Evolutionary conservation across 2,329 filamentous ascomycete genomes (phyloP).

Genomic region (Colletotrichum destructivum): DNA sequence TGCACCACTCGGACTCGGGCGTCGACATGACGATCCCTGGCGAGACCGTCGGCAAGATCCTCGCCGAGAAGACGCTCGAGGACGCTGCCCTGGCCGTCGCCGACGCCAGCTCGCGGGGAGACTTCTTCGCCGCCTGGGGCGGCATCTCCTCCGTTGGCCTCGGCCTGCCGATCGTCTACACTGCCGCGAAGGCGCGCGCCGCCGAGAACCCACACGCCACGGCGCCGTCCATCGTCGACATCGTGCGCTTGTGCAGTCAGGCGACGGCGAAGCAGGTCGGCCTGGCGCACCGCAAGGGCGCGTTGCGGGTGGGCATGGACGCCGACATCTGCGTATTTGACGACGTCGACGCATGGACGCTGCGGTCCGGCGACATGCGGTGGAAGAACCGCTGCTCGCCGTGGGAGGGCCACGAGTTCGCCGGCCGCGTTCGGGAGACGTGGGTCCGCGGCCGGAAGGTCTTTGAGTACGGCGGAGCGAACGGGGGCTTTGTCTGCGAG

Average conservation of each 20-base stretch:
- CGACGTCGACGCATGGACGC: constrained; percentile 82
- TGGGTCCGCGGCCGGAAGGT: constrained; percentile 85
- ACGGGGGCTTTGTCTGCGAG: constrained; percentile 65
- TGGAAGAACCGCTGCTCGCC: constrained; percentile 95
- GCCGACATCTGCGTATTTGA: constrained; percentile 95
- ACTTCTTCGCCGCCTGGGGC: constrained; percentile 98
- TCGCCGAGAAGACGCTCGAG: constrained; percentile 44
- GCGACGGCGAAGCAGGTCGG: constrained; percentile 94
- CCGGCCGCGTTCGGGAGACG: constrained; percentile 85
- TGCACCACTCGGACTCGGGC: constrained; percentile 68
- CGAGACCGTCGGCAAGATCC: constrained; percentile 46
- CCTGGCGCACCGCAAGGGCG: constrained; percentile 85
- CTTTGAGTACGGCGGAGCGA: constrained; percentile 75
- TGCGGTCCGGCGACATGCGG: constrained; percentile 84
- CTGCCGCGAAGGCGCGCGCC: constrained; percentile 76
- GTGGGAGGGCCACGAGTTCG: constrained; percentile 86
- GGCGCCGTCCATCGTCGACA: constrained; percentile 76
- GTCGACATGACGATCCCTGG: constrained; percentile 62
- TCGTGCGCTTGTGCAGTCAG: constrained; percentile 87
- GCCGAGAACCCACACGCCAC: constrained; percentile 56
- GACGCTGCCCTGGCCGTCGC: constrained; percentile 56
- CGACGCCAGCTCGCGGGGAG: constrained; percentile 65
- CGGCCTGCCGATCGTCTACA: constrained; percentile 91
- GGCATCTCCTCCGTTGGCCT: constrained; percentile 95
- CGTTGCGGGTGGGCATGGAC: constrained; percentile 84